Evolutionary conservation across 176 grass and related monocot species (phyloP), one percentile per base, ranked within the genome.

Genomic region (Lolium rigidum): DNA sequence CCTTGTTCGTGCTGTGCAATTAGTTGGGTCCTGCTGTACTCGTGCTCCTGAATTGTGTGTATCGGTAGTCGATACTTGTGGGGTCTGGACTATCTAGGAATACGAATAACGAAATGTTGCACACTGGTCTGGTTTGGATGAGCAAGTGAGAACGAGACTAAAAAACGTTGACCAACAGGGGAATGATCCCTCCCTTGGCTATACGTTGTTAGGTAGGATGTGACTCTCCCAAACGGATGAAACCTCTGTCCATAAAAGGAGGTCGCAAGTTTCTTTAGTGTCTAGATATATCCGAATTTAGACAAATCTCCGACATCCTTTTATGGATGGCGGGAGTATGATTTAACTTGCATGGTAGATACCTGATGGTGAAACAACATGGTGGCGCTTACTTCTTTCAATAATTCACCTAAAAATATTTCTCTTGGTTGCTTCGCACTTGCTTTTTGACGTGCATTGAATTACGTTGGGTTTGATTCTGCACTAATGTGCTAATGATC

Each of bases 391-490:
- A 39, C 17, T 49, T 65, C 41, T 43, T 73, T 59, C 5, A 60
- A 5, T 52, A 65, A 39, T 18, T 37, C 14, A 43, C 20, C 48
- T 67, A 74, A 21, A 6, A 10, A 5, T 25, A 64, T 22, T 31
- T 5, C 41, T 35, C 10, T 31, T 64, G 61, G 18, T 44, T 58
- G 6, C 7, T 8, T 62, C 49, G 18, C 60, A 54, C 59, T 39
- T 85, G 62, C 46, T 55, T 49, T 87, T 66, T 57, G 76, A 38
- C 18, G 1, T 55, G 21, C 73, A 37, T 70, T 60, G 25, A 80
- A 68, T 48, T 44, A 7, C 62, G 25, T 9, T 49, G 38, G 70
- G n/a, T 71, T 76, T 58, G 41, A n/a, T 83, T 58, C 15, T 78
- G 70, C 62, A 28, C 41, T 25, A 52, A 43, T 63, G 38, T 54